Evolutionary conservation across 495 filamentous ascomycete species (phyloP), one percentile per base, ranked within the genome.

Genomic region (Penicillium paxilli): DNA sequence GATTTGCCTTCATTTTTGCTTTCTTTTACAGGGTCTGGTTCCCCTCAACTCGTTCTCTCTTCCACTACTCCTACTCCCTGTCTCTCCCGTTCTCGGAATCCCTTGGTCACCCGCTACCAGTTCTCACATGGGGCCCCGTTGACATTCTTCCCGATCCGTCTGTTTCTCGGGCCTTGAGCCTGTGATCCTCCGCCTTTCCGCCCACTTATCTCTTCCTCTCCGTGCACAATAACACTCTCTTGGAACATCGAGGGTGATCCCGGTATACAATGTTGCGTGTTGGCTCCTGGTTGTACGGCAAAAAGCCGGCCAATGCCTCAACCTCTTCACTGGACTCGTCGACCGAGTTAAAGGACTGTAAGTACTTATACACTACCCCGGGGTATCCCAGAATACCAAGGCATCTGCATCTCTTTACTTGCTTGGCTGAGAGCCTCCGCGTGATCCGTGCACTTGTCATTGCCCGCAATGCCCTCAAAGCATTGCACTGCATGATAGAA

Each of bases 341-440:
- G 38, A 74, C 78, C 42, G 86, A 89, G 66, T 68, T 80, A 28
- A 75, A 82, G 57, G 76, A 86, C 63, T 77, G 84, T 87, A 70
- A 57, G 79, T 76, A 44, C 10, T 25, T 17, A 19, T 6, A 2
- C 10, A 23, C 11, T 19, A 24, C 4, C 5, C 24, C n/a, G n/a
- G n/a, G n/a, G n/a, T n/a, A n/a, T n/a, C n/a, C n/a, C n/a, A n/a
- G n/a, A n/a, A n/a, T n/a, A n/a, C n/a, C n/a, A n/a, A n/a, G n/a
- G n/a, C n/a, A n/a, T n/a, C n/a, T n/a, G n/a, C n/a, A n/a, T n/a
- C n/a, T n/a, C n/a, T n/a, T n/a, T n/a, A n/a, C n/a, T n/a, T n/a
- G n/a, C n/a, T n/a, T n/a, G n/a, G n/a, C 28, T 38, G 35, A 9
- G 17, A 45, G 40, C 40, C 40, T 42, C 40, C 7, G 6, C n/a